Percentiles rank a stretch among this genome's conserved stretches.
Evolutionary conservation across 352 stramenopile species (phyloP).

Genomic region (Globisporangium apiculatum): DNA sequence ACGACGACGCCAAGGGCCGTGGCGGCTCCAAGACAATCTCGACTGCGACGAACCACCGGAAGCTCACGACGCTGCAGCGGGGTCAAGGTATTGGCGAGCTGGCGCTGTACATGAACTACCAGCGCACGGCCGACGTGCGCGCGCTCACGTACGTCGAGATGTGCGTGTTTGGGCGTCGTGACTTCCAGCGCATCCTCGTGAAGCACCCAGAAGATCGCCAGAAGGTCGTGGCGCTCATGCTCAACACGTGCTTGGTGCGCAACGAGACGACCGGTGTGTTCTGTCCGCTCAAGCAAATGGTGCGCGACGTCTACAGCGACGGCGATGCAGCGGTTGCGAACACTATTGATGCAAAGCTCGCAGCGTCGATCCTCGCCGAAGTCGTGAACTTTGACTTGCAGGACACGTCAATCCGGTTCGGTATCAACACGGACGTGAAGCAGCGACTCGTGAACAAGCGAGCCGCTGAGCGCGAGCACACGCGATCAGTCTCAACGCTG

Average conservation of each 20-base stretch:
- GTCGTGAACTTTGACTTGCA: constrained; percentile 13
- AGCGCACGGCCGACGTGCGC: constrained; percentile 24
- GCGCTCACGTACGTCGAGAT: constrained; percentile 34
- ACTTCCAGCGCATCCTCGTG: constrained; percentile 25
- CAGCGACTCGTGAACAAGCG: constrained; percentile 9
- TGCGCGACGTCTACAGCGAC: constrained; percentile 10
- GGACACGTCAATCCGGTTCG: constrained; percentile 19
- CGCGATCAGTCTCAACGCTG: not conserved
- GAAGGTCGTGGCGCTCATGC: constrained; percentile 16
- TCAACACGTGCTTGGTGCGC: constrained; percentile 18
- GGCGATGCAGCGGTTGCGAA: constrained; percentile 5
- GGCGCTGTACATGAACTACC: constrained; percentile 38
- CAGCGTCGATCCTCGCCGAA: constrained; percentile 14
- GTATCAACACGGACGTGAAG: constrained; percentile 14
- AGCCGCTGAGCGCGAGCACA: not conserved
- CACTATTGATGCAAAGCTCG: constrained; percentile 6
- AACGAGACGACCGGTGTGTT: constrained; percentile 12
- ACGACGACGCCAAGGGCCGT: not conserved
- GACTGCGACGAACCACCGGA: not conserved
- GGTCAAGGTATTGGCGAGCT: constrained; percentile 41
- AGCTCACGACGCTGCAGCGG: constrained; percentile 4
- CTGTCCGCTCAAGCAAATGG: constrained; percentile 18
- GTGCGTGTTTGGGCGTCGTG: constrained; percentile 22
- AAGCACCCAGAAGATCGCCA: constrained; percentile 21
- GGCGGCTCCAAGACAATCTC: not conserved